phyloP scores from a whole-genome alignment of 202 grass and related monocot species.

The Setaria viridis region DNA sequence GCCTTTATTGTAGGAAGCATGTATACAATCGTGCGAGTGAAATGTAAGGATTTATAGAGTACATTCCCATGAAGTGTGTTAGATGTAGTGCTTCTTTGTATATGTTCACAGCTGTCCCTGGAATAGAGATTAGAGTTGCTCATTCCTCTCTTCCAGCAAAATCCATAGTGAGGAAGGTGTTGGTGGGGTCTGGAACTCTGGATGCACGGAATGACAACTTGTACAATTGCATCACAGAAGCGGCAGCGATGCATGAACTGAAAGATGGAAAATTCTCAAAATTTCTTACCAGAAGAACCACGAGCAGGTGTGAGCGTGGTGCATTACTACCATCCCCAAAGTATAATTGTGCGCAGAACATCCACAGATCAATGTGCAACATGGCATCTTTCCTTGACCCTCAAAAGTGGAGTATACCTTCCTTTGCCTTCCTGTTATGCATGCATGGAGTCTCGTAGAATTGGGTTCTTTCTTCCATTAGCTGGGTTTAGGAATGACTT shows the following conservation, averaged over 20 bases:
- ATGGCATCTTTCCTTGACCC: background rate
- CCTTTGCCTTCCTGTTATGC: background rate
- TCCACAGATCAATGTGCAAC: background rate
- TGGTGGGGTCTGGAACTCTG: background rate
- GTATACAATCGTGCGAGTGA: background rate
- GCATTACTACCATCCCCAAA: background rate
- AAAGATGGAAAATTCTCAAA: background rate
- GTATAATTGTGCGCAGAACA: background rate
- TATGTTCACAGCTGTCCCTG: too few relatives aligned
- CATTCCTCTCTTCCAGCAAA: too few relatives aligned
- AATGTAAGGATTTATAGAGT: background rate
- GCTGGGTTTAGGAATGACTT: background rate
- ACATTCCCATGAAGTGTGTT: background rate
- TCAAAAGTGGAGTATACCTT: background rate
- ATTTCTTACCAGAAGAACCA: background rate
- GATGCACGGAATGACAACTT: background rate
- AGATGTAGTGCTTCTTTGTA: too few relatives aligned
- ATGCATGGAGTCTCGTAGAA: background rate
- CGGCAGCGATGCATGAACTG: background rate
- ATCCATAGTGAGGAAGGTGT: background rate
- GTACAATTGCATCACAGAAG: background rate
- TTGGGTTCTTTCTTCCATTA: background rate
- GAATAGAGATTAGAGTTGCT: too few relatives aligned
- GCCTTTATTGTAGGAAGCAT: background rate
- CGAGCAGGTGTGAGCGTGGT: background rate